Evolutionary conservation across 805 yeast species (phyloP).

Genomic region (Maudiozyma serrabonitensis): DNA sequence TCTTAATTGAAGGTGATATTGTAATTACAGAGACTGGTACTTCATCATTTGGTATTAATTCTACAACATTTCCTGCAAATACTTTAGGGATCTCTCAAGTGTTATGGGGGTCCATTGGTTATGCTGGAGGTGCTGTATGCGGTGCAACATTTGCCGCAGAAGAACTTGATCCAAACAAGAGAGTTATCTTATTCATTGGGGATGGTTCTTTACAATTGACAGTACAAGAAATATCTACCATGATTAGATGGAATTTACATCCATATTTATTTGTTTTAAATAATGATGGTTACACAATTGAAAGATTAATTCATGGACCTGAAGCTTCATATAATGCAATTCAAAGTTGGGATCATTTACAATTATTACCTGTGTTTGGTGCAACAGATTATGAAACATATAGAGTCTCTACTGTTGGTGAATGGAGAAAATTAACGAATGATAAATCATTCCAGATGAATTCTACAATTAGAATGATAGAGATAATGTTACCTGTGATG

Average conservation of each 20-base stretch:
- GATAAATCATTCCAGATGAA: slow-evolving; percentile 39
- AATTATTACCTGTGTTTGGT: slow-evolving; percentile 1
- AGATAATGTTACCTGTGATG: slow-evolving; percentile 55
- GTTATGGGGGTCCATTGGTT: slow-evolving; percentile 60
- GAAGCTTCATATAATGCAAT: slow-evolving; percentile 47
- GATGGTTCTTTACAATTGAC: slow-evolving; percentile 61
- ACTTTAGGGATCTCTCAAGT: slow-evolving; percentile 55
- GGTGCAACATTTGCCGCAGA: slow-evolving; percentile 56
- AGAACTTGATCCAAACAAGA: slow-evolving; percentile 41
- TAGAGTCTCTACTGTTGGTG: slow-evolving; percentile 45
- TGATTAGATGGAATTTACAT: slow-evolving; percentile 46
- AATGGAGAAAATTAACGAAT: slow-evolving; percentile 40
- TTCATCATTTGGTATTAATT: slow-evolving; percentile 52
- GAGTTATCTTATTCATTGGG: slow-evolving; percentile 53
- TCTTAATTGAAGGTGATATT: slow-evolving; percentile 49
- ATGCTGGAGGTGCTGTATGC: slow-evolving; percentile 46
- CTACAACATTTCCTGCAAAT: slow-evolving; percentile 45
- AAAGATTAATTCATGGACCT: slow-evolving; percentile 54
- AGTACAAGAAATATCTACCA: slow-evolving; percentile 54
- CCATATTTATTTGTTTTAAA: slow-evolving; percentile 54
- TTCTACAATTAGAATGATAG: slow-evolving; percentile 53
- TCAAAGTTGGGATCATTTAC: slow-evolving; percentile 50
- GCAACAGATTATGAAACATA: slow-evolving; percentile 11
- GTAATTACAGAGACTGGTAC: slow-evolving; percentile 59
- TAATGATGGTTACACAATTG: slow-evolving; percentile 58